These are phyloP conservation scores for Melanopsichium pennsylvanicum DNA, from an alignment of 1,284 basidiomycete species.

Conservation along the genomic window DNA sequence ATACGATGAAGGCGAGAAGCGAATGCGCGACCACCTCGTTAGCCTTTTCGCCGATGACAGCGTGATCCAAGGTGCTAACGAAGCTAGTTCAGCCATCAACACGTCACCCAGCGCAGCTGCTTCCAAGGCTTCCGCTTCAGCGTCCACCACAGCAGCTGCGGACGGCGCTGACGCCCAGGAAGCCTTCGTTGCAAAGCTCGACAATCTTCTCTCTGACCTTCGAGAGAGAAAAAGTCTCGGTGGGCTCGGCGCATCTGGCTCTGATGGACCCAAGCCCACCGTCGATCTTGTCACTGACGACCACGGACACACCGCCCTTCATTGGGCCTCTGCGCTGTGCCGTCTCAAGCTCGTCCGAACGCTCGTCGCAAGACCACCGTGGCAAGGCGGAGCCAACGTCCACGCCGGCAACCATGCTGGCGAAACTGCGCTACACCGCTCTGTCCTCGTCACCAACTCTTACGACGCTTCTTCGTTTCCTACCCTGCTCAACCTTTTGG, in stretches of 20 bases:
- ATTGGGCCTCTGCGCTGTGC: conserved; percentile 88
- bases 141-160: no score
- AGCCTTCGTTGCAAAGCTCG: conserved; percentile 30
- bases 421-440: conserved; percentile 92
- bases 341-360: conserved; percentile 67
- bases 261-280: conserved; percentile 74
- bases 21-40: conserved; percentile 57
- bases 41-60: conserved; percentile 61
- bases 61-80: conserved; percentile 9
- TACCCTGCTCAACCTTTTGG: conserved; percentile 73
- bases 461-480: conserved; percentile 79
- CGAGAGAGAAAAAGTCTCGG: conserved; percentile 44
- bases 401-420: conserved; percentile 78
- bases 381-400: conserved; percentile 59
- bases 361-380: conserved; percentile 71
- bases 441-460: conserved; percentile 87
- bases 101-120: conserved; percentile 7
- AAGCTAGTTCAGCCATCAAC: neutral
- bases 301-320: conserved; percentile 91
- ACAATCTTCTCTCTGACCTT: conserved; percentile 43
- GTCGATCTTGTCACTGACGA: conserved; percentile 77
- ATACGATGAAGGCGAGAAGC: conserved; percentile 60
- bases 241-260: conserved; percentile 73
- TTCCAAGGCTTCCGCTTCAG: neutral
- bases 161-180: conserved; percentile 18